phyloP scores from a whole-genome alignment of 2,329 filamentous ascomycete genomes.

The Ophiosphaerella herpotricha region DNA sequence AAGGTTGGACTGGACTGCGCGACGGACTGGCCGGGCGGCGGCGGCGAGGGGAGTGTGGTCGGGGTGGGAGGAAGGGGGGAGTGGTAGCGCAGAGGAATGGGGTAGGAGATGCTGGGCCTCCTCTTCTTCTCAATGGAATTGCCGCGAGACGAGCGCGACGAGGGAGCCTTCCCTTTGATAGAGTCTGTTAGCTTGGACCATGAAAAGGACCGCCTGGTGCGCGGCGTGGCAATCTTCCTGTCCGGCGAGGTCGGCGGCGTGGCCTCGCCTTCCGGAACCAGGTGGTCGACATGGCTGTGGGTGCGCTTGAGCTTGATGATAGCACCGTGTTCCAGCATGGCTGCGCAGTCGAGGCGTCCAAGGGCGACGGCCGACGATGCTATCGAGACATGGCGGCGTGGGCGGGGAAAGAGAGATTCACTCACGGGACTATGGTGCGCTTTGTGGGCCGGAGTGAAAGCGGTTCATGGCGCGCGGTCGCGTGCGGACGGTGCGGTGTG shows the following conservation, averaged over 20 bases:
- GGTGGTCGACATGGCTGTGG: constrained; percentile 25
- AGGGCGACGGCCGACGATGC: constrained; percentile 1
- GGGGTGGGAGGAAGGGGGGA: constrained; percentile 21
- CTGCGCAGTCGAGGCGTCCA: constrained; percentile 6
- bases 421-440: constrained; percentile 26
- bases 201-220: constrained; percentile 28
- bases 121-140: constrained; percentile 24
- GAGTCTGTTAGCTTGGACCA: constrained; percentile 34
- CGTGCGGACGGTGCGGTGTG: constrained; percentile 20
- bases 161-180: constrained; percentile 25
- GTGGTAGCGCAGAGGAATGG: constrained; percentile 22
- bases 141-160: constrained; percentile 17
- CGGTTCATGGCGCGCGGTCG: constrained; percentile 27
- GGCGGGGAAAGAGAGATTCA: constrained; percentile 14
- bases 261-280: constrained; percentile 18
- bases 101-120: constrained; percentile 27
- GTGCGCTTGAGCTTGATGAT: constrained; percentile 32
- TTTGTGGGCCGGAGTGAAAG: constrained; percentile 30
- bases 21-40: constrained; percentile 1
- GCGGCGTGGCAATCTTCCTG: constrained; percentile 9
- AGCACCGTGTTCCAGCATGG: constrained; percentile 22
- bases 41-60: constrained; percentile 8
- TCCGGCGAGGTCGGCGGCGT: constrained; percentile 19
- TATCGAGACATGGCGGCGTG: background rate
- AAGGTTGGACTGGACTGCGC: constrained; percentile 16